Evolutionary conservation across 129 eudicot species (phyloP), one percentile per base, ranked within the genome.

Genomic region (Logfia minima): DNA sequence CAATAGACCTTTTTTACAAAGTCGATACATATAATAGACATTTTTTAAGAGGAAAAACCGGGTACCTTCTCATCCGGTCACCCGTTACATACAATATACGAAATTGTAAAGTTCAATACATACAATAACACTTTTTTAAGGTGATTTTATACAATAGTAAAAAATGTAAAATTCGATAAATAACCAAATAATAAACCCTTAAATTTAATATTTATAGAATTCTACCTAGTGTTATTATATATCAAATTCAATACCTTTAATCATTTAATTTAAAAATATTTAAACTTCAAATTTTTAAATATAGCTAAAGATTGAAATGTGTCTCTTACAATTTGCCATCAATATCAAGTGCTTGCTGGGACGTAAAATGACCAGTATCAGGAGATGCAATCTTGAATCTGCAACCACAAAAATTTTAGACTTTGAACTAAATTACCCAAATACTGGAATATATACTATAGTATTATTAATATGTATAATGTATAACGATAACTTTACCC

Each of bases 301-400:
- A 58, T n/a, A 58, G 8, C 1, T 9, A 5, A 18, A 35, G 24
- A n/a, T 58, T 6, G 14, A 18, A 32, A 66, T 48, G 70, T 29
- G 5, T 80, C 87, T 80, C 87, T 73, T 34, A 89, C 94, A 60
- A 71, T 77, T 80, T 80, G 67, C 75, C 72, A 51, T 77, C 83
- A 56, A 76, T 59, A 29, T 77, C 75, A 31, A 81, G 84, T 56
- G 75, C 51, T 66, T 64, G 76, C 26, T 79, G 82, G 18, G 85
- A 81, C 77, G 76, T 66, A 72, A 81, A 79, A n/a, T 22, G 76
- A 79, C 85, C 87, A 21, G 90, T 75, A 78, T 82, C 80, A 55
- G 84, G 70, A 41, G 88, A 87, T 28, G 75, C 74, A 18, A 80
- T 61, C 52, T 75, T 53, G 55, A 87, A 77, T 68, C 89, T 85